Conservation (phyloP, 1,284 basidiomycete species). For the Rhodofomes roseus region DNA sequence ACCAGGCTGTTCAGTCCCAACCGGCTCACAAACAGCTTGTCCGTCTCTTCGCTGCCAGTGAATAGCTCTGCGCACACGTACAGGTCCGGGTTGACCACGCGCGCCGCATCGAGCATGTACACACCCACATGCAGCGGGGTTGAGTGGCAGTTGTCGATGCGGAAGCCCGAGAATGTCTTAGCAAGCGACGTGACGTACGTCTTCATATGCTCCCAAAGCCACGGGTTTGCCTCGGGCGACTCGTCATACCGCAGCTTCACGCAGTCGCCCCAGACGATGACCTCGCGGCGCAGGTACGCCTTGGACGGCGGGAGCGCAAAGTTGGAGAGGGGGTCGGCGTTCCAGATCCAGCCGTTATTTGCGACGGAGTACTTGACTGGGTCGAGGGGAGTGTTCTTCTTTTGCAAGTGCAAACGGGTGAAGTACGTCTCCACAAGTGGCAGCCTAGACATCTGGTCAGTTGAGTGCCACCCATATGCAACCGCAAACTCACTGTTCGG, state of each 20-base stretch:
- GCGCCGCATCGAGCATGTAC: slow-evolving; percentile 86
- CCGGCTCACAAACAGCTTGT: slow-evolving; percentile 84
- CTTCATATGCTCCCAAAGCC: slow-evolving; percentile 95
- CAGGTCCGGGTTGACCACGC: slow-evolving; percentile 85
- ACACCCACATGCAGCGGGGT: slow-evolving; percentile 95
- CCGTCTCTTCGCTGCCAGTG: slow-evolving; percentile 94
- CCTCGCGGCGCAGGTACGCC: slow-evolving; percentile 91
- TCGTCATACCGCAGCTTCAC: slow-evolving; percentile 94
- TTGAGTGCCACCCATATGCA: slow-evolving; percentile 3
- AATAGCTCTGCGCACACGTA: slow-evolving; percentile 98
- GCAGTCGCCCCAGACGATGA: slow-evolving; percentile 97
- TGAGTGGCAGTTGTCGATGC: slow-evolving; percentile 98
- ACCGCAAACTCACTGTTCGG: slow-evolving; percentile 50
- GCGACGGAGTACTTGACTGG: slow-evolving; percentile 78
- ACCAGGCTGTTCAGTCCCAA: slow-evolving; percentile 91
- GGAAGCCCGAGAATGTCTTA: slow-evolving; percentile 86
- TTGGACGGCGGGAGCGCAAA: slow-evolving; percentile 96
- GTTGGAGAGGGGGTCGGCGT: slow-evolving; percentile 90
- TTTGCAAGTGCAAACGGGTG: slow-evolving; percentile 58
- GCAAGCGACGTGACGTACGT: slow-evolving; percentile 82
- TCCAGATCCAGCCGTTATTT: slow-evolving; percentile 99
- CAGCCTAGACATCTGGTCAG: slow-evolving; percentile 39
- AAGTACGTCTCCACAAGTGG: slow-evolving; percentile 90
- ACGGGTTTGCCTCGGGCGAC: slow-evolving; percentile 80
- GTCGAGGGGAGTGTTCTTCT: slow-evolving; percentile 56